Percentiles rank a stretch among this genome's conserved stretches.
Conservation (phyloP, 2,329 filamentous ascomycete genomes). For the Apiospora hydei region DNA sequence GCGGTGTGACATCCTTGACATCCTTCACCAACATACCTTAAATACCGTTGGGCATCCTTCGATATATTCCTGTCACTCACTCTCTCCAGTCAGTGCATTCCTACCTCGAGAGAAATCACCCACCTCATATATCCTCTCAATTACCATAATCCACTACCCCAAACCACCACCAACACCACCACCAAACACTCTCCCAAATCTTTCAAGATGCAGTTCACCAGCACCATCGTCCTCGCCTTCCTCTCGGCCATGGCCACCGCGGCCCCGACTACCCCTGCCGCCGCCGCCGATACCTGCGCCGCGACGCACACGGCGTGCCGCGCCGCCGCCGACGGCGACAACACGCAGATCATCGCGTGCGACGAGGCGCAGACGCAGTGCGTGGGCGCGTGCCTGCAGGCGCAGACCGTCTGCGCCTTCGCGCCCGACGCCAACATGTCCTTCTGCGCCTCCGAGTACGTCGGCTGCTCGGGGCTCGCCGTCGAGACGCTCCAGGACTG, state of each 20-base stretch:
- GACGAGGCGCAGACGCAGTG: not conserved
- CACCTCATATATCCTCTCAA: not conserved
- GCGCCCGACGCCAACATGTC: conserved; percentile 13
- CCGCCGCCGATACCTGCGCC: not conserved
- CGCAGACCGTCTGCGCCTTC: conserved; percentile 3
- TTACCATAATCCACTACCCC: not conserved
- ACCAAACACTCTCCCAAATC: not conserved
- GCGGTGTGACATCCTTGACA: conserved; percentile 5
- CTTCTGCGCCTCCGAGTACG: conserved; percentile 15
- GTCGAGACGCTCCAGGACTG: not conserved
- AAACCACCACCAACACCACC: not conserved
- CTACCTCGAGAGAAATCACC: not conserved
- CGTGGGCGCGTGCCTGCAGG: conserved; percentile 9
- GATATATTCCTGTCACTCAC: not conserved
- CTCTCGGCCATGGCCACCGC: conserved; percentile 1
- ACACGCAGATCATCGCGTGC: not conserved
- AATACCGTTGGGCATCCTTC: conserved; percentile 5
- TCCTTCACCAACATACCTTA: conserved; percentile 17
- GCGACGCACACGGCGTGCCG: not conserved
- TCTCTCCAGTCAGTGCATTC: not conserved
- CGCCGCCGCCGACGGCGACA: not conserved
- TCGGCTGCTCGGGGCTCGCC: conserved; percentile 12
- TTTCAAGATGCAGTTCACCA: conserved; percentile 12
- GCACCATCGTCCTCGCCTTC: conserved; percentile 8
- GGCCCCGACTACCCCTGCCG: not conserved